Percentiles rank a stretch among this genome's conserved stretches.
These are phyloP conservation scores for Gnomoniopsis smithogilvyi DNA, from an alignment of 2,329 filamentous ascomycete genomes.

Conservation along the genomic window DNA sequence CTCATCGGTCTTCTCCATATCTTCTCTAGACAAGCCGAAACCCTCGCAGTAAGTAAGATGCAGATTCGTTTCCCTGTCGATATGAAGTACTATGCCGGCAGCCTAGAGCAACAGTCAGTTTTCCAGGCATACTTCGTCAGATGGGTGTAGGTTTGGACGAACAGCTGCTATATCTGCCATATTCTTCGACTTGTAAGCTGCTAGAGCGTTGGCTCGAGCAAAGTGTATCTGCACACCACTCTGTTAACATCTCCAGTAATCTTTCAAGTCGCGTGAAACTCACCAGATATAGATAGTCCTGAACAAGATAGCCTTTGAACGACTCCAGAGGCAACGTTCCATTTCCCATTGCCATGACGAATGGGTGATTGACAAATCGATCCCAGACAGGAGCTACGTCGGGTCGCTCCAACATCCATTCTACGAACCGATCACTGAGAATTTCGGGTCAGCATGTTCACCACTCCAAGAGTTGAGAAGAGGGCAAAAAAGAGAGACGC, in stretches of 20 bases:
- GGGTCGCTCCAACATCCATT: slow-evolving; percentile 73
- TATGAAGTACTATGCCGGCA: slow-evolving; percentile 66
- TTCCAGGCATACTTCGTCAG: neutral
- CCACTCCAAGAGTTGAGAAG: neutral
- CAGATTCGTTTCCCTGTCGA: slow-evolving; percentile 74
- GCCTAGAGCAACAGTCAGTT: slow-evolving; percentile 19
- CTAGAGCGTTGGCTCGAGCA: slow-evolving; percentile 78
- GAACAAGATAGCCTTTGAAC: slow-evolving; percentile 86
- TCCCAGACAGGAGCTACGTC: slow-evolving; percentile 76
- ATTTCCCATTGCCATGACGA: slow-evolving; percentile 72
- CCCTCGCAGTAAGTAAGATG: slow-evolving; percentile 79
- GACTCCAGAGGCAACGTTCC: slow-evolving; percentile 71
- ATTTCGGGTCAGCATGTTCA: neutral
- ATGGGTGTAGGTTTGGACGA: slow-evolving; percentile 26
- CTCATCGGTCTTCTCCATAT: slow-evolving; percentile 73
- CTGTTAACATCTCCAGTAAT: neutral
- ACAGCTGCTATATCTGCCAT: slow-evolving; percentile 71
- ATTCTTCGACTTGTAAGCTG: slow-evolving; percentile 77
- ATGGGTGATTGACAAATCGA: slow-evolving; percentile 75
- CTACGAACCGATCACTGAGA: slow-evolving; percentile 69
- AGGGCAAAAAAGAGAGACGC: neutral
- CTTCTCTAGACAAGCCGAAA: slow-evolving; percentile 71
- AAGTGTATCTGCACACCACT: slow-evolving; percentile 66
- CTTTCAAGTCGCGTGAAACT: slow-evolving; percentile 20
- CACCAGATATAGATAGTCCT: slow-evolving; percentile 89